Evolutionary conservation across 148 eudicot species (phyloP).

Genomic region (Dianthus caryophyllus): DNA sequence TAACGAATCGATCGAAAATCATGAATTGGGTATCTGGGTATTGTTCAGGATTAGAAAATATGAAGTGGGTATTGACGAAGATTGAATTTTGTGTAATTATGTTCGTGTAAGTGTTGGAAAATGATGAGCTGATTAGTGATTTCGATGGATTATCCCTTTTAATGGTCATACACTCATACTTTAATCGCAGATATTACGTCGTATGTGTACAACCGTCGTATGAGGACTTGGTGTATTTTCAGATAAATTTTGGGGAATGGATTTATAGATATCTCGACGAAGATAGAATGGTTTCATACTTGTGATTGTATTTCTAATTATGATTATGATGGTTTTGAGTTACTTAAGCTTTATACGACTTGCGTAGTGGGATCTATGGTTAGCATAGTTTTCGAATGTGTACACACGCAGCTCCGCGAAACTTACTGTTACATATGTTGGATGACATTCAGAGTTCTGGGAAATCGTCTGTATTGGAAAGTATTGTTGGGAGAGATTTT

Average conservation of each 20-base stretch:
- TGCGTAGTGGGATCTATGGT: no score
- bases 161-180: no score
- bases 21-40: not conserved
- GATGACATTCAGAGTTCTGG: constrained; percentile 73
- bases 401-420: no score
- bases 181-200: no score
- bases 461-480: constrained; percentile 92
- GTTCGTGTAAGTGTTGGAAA: not conserved
- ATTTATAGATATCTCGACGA: not conserved
- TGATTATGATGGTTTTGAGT: constrained; percentile 5
- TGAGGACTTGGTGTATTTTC: not conserved
- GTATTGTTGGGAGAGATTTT: constrained; percentile 95
- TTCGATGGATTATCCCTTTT: no score
- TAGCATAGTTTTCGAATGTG: no score
- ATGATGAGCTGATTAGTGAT: not conserved
- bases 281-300: not conserved
- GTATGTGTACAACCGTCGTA: not conserved
- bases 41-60: not conserved
- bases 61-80: not conserved
- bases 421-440: not conserved
- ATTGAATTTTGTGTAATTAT: not conserved
- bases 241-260: not conserved
- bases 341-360: no score
- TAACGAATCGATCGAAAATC: not conserved
- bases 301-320: not conserved